Evolutionary conservation across 257 asterid genomes (phyloP).

Genomic region (Linaria vulgaris): DNA sequence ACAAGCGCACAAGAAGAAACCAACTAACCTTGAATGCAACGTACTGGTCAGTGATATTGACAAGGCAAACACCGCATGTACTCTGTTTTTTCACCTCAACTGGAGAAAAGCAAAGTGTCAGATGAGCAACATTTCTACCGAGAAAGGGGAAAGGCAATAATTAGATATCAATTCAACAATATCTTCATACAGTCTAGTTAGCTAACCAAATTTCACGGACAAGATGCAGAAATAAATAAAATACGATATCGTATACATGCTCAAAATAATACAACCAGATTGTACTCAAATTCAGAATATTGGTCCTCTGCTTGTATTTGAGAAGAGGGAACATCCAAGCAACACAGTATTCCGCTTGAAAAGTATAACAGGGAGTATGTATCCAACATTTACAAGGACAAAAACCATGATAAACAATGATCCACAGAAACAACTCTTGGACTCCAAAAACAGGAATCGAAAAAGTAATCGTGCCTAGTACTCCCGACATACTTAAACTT

Average conservation of each 20-base stretch:
- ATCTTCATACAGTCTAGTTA: neutral
- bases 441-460: slow-evolving; percentile 8
- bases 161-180: neutral
- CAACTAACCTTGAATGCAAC: slow-evolving; percentile 81
- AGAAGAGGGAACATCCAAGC: neutral
- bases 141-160: slow-evolving; percentile 16
- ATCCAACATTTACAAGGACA: too few species aligned
- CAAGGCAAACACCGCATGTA: slow-evolving; percentile 56
- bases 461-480: neutral
- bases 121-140: slow-evolving; percentile 8
- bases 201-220: neutral
- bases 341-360: neutral
- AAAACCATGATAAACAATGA: neutral
- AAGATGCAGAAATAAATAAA: neutral
- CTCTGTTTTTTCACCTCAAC: slow-evolving; percentile 91
- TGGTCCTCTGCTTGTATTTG: neutral
- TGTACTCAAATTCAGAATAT: neutral
- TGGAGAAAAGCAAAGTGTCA: slow-evolving; percentile 33
- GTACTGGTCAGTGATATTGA: slow-evolving; percentile 70
- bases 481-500: too few species aligned
- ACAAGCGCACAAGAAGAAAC: slow-evolving; percentile 24
- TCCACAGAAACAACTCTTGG: neutral
- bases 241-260: neutral
- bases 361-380: too few species aligned
- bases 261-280: too few species aligned